Evolutionary conservation across 179 eudicot genomes (phyloP).

Genomic region (Drosera spatulata): DNA sequence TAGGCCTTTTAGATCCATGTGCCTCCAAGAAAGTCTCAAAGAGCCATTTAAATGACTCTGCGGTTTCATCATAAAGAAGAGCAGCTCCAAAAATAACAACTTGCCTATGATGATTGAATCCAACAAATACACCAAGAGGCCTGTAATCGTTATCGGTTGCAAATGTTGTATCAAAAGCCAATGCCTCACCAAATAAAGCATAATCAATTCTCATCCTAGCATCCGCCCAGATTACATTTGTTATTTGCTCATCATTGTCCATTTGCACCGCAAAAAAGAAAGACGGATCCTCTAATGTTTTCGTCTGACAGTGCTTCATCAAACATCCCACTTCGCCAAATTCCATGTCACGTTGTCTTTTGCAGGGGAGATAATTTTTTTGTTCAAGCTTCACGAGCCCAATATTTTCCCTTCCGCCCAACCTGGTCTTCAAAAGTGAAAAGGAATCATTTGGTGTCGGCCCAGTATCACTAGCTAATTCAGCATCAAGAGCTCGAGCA

Average conservation of each 20-base stretch:
- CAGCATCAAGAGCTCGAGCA: too few species aligned
- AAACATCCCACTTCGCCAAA: conserved; percentile 14
- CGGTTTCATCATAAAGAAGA: conserved; percentile 4
- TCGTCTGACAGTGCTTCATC: conserved; percentile 14
- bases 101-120: background rate
- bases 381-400: conserved; percentile 8
- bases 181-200: conserved; percentile 24
- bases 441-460: too few species aligned
- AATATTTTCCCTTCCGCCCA: conserved; percentile 2
- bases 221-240: conserved; percentile 28
- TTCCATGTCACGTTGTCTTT: conserved; percentile 11
- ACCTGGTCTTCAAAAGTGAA: too few species aligned
- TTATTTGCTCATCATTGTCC: conserved; percentile 12
- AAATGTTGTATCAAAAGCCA: conserved; percentile 24
- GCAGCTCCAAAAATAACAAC: conserved; percentile 3
- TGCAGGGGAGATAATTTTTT: conserved; percentile 6
- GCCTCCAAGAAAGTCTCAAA: conserved; percentile 11
- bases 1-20: conserved; percentile 5
- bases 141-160: background rate
- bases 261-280: conserved; percentile 20
- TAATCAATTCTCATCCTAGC: conserved; percentile 21
- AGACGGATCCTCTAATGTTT: conserved; percentile 13
- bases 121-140: conserved; percentile 6
- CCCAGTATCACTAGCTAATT: too few species aligned
- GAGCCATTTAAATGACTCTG: conserved; percentile 6